Evolutionary conservation across 2,329 filamentous ascomycete genomes (phyloP), one percentile per base, ranked within the genome.

Genomic region (Cercospora sp.): DNA sequence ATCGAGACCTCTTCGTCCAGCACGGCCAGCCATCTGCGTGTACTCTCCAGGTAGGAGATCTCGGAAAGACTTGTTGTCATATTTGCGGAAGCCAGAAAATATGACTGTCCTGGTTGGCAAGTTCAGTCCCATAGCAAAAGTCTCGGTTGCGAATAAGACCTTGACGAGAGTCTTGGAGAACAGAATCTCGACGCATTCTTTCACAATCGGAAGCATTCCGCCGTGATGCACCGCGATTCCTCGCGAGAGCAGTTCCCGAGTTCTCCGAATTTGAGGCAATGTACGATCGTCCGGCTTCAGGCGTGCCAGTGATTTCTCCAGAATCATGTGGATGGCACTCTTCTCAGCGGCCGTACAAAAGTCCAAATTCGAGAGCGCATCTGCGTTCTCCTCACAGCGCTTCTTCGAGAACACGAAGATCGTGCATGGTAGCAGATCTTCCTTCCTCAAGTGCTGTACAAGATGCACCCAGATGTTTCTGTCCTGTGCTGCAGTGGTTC

Each of bases 351-450:
- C 93, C 5, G 91, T 97, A 78, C 91, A 96, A 76, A 97, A 98
- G 77, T 99, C 95, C 73, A 97, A 90, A 76, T 97, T 98, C 69
- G 92, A 94, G 23, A 99, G 84, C 0, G 95, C 94, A 78, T 97
- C 93, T 0, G 95, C 95, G 78, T 98, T 99, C 77, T 98, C 93
- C 79, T 99, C 95, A 75, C 95, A 98, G 63, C 95, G 86, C 80
- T 95, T 97, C 82, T 98, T 99, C 2, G 95, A 99, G 80, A 99
- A 99, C 65, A 99, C 94, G 77, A 99, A 99, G 73, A 99, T 97
- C 78, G 94, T 98, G 8, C 91, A 93, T 0, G 95, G 95, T 3
- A 99, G 86, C 3, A 99, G 85, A 60, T 88, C 92, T 63, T 93
- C 88, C 79, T 97, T 97, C 75, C 90, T 92, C 64, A 99, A 84